Conservation (phyloP, 306 rosid genomes). For the Castanea mollissima region DNA sequence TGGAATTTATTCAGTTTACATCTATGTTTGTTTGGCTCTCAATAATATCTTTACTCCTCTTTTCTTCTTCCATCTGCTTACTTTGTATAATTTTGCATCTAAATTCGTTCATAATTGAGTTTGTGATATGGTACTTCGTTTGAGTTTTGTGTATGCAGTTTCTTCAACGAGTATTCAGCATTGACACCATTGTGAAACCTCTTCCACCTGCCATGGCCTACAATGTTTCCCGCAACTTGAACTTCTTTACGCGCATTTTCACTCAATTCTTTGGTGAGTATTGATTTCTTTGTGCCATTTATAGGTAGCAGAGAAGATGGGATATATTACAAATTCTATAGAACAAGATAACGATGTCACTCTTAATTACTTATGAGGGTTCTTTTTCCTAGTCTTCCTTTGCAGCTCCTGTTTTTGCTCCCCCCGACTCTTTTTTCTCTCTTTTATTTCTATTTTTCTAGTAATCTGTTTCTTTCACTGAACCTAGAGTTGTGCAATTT, state of each 20-base stretch:
- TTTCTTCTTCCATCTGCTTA: no score
- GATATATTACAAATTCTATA: no score
- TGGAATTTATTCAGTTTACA: neutral
- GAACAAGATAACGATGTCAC: constrained; percentile 5
- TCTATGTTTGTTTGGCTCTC: neutral
- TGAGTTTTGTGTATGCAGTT: constrained; percentile 52
- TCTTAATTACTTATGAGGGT: neutral
- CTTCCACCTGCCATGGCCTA: constrained; percentile 84
- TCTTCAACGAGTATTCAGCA: constrained; percentile 84
- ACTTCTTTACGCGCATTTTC: constrained; percentile 95
- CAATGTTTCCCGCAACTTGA: constrained; percentile 87
- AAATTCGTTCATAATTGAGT: neutral
- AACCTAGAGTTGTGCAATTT: neutral
- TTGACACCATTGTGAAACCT: constrained; percentile 90
- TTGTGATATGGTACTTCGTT: neutral
- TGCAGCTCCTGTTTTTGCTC: no score
- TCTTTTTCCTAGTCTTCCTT: neutral
- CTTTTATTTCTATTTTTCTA: no score
- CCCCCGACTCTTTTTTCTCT: no score
- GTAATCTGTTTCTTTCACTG: neutral
- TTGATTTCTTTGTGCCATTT: no score
- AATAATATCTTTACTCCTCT: neutral
- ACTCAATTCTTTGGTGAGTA: constrained; percentile 52
- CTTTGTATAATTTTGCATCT: neutral
- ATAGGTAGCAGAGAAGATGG: no score